phyloP scores from a whole-genome alignment of 192 early-diverging fungal genomes.

The Mortierella hygrophila region DNA sequence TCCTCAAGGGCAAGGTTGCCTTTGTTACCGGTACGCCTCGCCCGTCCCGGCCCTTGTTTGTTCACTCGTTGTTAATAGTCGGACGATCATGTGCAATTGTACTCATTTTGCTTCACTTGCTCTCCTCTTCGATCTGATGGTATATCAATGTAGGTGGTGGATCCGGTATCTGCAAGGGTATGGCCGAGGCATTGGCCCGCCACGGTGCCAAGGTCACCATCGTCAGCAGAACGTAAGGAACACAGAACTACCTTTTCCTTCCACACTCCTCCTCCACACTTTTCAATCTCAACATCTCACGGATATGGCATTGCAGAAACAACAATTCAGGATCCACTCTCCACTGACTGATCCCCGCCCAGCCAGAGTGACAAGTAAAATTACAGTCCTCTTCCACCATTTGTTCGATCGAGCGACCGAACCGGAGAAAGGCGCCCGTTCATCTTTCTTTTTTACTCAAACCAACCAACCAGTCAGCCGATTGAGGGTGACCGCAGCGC shows the following conservation, averaged over 20 bases:
- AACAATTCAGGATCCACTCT: too few relatives aligned
- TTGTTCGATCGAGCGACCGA: too few relatives aligned
- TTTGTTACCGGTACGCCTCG: slow-evolving; percentile 64
- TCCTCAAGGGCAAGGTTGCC: slow-evolving; percentile 72
- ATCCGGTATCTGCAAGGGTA: slow-evolving; percentile 76
- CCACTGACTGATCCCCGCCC: too few relatives aligned
- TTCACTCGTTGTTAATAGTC: not conserved
- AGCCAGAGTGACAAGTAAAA: too few relatives aligned
- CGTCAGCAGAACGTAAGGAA: slow-evolving; percentile 67
- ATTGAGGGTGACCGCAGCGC: too few relatives aligned
- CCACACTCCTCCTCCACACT: not conserved
- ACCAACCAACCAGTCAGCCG: too few relatives aligned
- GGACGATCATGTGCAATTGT: not conserved
- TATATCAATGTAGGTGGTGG: slow-evolving; percentile 51
- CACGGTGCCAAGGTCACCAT: slow-evolving; percentile 75
- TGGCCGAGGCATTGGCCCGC: slow-evolving; percentile 73
- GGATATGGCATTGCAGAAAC: too few relatives aligned
- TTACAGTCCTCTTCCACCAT: too few relatives aligned
- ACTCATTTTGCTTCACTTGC: not conserved
- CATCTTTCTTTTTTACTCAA: too few relatives aligned
- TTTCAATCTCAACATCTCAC: not conserved
- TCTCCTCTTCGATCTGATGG: not conserved
- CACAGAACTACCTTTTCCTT: not conserved
- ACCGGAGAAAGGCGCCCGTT: too few relatives aligned
- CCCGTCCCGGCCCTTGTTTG: not conserved